Evolutionary conservation across 2,329 filamentous ascomycete genomes (phyloP), one percentile per base, ranked within the genome.

Genomic region (Pseudogymnoascus pannorum): DNA sequence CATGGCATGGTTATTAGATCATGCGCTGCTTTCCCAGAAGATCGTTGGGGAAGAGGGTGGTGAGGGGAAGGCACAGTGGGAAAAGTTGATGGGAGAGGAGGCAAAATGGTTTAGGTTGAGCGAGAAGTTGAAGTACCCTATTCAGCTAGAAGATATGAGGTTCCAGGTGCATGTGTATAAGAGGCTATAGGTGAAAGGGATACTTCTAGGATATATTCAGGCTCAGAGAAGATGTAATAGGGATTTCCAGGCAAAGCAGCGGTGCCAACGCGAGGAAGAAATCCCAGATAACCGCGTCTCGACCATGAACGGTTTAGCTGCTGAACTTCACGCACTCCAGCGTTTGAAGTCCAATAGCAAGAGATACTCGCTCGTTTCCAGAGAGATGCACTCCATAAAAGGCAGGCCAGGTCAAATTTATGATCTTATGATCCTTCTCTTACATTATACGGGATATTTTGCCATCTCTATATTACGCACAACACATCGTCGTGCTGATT

Each of bases 1-100:
- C 0, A 97, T 97, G 92, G 87, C 90, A 68, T 97, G 92, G 87
- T 77, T 99, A 14, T 78, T 99, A 2, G 88, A 97, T 69, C 89
- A 94, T 71, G 89, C 91, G 1, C 75, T 99, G 18, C 73, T 91
- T 11, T 75, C 75, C 7, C 70, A 75, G 57, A 76, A 79, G 42
- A 72, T 67, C 36, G 66, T 71, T 24, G 67, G 72, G n/a, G 61
- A 66, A 42, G 66, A 68, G 33, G 66, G 72, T 29, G 35, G 38
- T 5, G 59, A 20, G 33, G 61, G 35, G 38, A 62, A 59, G 1
- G 73, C 74, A 60, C 67, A 75, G 22, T 97, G 93, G 93, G 82
- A 86, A 66, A 91, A 89, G 73, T 63, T 96, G 2, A 78, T 88
- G 60, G 84, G 85, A 20, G 81, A 92, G 64, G 91, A 96, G 57